A percentile compares a stretch with the other conserved stretches of the same genome.
These are phyloP conservation scores for Helicostylum pulchrum DNA, from an alignment of 192 early-diverging fungal species.

Conservation along the genomic window DNA sequence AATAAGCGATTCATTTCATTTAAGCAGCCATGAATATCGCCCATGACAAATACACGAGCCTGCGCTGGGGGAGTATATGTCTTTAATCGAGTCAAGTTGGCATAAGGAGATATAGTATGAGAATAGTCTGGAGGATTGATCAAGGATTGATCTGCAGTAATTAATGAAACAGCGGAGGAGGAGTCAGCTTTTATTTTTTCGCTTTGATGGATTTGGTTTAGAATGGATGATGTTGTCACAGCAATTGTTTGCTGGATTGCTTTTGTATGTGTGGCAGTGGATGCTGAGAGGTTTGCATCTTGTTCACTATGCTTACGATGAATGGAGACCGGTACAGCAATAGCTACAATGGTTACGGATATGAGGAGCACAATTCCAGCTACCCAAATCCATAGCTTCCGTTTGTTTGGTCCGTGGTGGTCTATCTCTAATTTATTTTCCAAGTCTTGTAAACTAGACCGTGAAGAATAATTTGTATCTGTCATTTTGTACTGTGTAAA, in stretches of 20 bases:
- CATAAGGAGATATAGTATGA: constrained; percentile 21
- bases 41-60: constrained; percentile 60
- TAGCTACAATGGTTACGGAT: neutral
- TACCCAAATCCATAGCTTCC: neutral
- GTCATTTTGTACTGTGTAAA: neutral
- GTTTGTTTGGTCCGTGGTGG: neutral
- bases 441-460: neutral
- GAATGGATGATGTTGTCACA: neutral
- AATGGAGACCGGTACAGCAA: constrained; percentile 10
- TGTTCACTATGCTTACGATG: neutral
- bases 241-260: neutral
- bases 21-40: constrained; percentile 66
- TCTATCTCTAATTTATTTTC: neutral
- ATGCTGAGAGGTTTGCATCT: too few relatives aligned
- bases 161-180: too few relatives aligned
- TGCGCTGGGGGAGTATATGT: neutral
- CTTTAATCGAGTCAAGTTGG: constrained; percentile 23
- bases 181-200: neutral
- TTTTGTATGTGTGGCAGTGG: neutral
- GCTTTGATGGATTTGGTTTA: neutral
- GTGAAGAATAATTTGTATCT: neutral
- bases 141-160: neutral
- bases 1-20: constrained; percentile 56
- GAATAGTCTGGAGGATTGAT: neutral
- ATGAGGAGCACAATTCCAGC: neutral